A percentile compares a stretch with the other conserved stretches of the same genome.
These are phyloP conservation scores for Vanrija humicola DNA, from an alignment of 1,284 basidiomycete genomes.

Conservation along the genomic window DNA sequence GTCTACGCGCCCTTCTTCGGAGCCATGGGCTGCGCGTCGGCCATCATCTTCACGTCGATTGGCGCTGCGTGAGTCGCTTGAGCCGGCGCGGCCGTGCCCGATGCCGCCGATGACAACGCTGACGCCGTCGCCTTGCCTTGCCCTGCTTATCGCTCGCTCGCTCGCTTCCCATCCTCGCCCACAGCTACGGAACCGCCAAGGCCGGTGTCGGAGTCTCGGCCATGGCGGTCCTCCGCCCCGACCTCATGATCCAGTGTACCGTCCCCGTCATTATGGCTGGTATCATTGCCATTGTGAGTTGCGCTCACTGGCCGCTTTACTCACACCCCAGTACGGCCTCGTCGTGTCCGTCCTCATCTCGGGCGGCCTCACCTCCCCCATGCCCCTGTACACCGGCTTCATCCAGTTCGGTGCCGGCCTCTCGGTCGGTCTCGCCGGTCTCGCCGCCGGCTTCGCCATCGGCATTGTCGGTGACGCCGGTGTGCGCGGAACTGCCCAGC, in stretches of 20 bases:
- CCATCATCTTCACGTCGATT: constrained; percentile 91
- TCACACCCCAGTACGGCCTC: constrained; percentile 64
- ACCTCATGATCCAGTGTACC: constrained; percentile 92
- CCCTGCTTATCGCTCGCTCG: neutral
- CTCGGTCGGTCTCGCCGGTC: constrained; percentile 74
- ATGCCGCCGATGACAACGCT: neutral
- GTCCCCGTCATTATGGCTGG: constrained; percentile 99
- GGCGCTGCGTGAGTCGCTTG: constrained; percentile 46
- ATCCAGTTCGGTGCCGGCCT: constrained; percentile 86
- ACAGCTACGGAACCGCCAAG: constrained; percentile 84
- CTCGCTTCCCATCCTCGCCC: too few relatives aligned
- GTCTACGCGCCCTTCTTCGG: constrained; percentile 97
- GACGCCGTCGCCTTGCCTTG: neutral
- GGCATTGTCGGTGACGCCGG: constrained; percentile 95
- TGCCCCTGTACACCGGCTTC: constrained; percentile 76
- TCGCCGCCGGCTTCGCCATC: constrained; percentile 86
- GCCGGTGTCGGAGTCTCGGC: constrained; percentile 98
- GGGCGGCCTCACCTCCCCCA: constrained; percentile 56
- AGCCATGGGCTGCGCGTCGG: constrained; percentile 93
- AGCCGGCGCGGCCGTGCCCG: neutral
- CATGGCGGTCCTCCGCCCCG: constrained; percentile 92
- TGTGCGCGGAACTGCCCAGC: constrained; percentile 83
- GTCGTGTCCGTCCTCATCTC: constrained; percentile 89
- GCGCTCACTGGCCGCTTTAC: neutral
- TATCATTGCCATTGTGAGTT: constrained; percentile 80